Percentiles rank a stretch among this genome's conserved stretches.
These are phyloP conservation scores for Phytophthora chlamydospora DNA, from an alignment of 352 stramenopile genomes.

Conservation along the genomic window DNA sequence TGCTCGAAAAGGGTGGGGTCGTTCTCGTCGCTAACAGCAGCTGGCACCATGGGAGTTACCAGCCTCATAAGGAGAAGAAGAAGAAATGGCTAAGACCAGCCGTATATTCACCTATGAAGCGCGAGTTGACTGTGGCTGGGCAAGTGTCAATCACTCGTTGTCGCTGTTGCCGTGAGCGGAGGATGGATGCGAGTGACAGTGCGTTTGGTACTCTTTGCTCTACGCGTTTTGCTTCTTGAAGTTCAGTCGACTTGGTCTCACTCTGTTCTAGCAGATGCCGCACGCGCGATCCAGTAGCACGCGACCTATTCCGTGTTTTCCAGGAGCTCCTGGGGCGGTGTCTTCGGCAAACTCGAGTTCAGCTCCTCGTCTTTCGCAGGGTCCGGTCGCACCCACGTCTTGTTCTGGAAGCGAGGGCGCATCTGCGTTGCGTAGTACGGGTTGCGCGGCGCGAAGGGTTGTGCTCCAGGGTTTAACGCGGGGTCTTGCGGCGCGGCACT, in stretches of 20 bases:
- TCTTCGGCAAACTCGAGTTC: constrained; percentile 76
- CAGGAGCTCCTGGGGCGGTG: constrained; percentile 62
- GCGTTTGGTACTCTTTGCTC: constrained; percentile 1
- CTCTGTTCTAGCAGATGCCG: constrained; percentile 13
- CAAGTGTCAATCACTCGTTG: background rate
- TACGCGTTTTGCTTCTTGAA: too few relatives aligned
- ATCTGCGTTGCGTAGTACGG: constrained; percentile 75
- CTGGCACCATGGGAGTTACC: constrained; percentile 15
- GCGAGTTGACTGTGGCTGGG: background rate
- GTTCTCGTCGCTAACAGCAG: constrained; percentile 51
- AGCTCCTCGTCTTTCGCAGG: constrained; percentile 75
- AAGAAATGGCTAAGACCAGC: constrained; percentile 10
- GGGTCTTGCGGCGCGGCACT: constrained; percentile 13
- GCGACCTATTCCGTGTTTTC: constrained; percentile 40
- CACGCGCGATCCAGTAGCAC: constrained; percentile 1
- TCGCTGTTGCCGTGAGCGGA: background rate
- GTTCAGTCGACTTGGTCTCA: constrained; percentile 1
- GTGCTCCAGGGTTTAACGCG: constrained; percentile 40
- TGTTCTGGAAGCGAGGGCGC: constrained; percentile 88
- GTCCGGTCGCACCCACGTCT: constrained; percentile 85
- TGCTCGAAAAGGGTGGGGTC: constrained; percentile 71
- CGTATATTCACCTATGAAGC: constrained; percentile 27
- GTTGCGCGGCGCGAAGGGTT: constrained; percentile 61
- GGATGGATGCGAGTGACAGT: background rate
- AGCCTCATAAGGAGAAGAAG: constrained; percentile 11